Percentiles rank a stretch among this genome's conserved stretches.
Conservation (phyloP, 2,329 filamentous ascomycete species). For the Corniculantispora saksenae region DNA sequence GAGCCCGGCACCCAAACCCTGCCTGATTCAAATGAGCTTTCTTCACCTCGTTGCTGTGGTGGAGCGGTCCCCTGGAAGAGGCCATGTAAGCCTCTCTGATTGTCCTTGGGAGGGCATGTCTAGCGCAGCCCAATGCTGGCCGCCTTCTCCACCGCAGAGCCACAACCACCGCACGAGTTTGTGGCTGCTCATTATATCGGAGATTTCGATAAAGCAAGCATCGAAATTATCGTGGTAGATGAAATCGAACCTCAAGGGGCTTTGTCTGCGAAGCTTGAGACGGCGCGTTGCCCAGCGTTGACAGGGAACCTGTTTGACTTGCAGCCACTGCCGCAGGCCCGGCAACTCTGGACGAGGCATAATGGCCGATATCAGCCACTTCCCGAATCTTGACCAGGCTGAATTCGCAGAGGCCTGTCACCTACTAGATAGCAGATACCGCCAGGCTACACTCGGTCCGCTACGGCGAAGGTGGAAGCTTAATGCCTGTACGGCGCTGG, state of each 20-base stretch:
- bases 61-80: constrained; percentile 12
- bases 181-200: not conserved
- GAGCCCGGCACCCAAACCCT: not conserved
- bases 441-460: constrained; percentile 57
- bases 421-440: constrained; percentile 59
- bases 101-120: not conserved
- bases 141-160: constrained; percentile 1
- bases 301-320: not conserved
- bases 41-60: not conserved
- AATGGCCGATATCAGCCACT: constrained; percentile 49
- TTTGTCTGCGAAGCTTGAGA: not conserved
- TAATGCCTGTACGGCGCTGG: constrained; percentile 52
- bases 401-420: constrained; percentile 69
- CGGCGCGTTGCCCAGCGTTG: not conserved
- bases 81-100: constrained; percentile 17
- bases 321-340: not conserved
- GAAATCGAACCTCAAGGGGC: not conserved
- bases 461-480: constrained; percentile 57
- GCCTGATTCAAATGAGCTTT: constrained; percentile 1
- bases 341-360: not conserved
- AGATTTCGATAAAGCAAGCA: not conserved
- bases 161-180: not conserved
- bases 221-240: not conserved
- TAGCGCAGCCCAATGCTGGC: constrained; percentile 1
- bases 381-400: constrained; percentile 60